phyloP scores from a whole-genome alignment of 1,139 yeast species.

The Torulaspora pretoriensis region DNA sequence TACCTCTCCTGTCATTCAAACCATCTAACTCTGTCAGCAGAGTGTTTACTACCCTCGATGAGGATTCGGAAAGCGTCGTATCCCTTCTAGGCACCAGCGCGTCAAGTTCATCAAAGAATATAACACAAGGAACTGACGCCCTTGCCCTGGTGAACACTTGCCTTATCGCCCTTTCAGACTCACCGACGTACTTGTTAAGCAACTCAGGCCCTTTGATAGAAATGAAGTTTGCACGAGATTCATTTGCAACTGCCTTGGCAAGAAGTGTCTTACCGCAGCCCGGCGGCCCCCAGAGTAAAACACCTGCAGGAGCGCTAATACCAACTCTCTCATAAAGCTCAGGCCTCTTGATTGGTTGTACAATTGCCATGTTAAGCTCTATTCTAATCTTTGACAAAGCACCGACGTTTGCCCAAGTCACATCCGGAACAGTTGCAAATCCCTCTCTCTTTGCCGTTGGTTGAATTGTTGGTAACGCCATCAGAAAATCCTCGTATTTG shows the following conservation, averaged over 20 bases:
- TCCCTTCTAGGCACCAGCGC: conserved; percentile 95
- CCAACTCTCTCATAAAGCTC: conserved; percentile 88
- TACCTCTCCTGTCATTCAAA: conserved; percentile 84
- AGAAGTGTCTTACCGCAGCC: conserved; percentile 96
- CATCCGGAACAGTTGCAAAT: conserved; percentile 97
- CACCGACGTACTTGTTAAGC: conserved; percentile 93
- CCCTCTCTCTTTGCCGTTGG: conserved; percentile 99
- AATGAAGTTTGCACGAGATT: conserved; percentile 90
- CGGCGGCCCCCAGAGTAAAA: conserved; percentile 97
- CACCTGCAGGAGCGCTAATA: conserved; percentile 96
- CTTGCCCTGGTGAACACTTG: conserved; percentile 93
- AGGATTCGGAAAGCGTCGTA: conserved; percentile 78
- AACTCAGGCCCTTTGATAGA: conserved; percentile 95
- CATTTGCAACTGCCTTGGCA: conserved; percentile 97
- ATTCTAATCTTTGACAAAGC: conserved; percentile 76
- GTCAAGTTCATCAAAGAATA: conserved; percentile 93
- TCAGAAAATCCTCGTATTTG: conserved; percentile 70
- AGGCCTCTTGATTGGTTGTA: conserved; percentile 92
- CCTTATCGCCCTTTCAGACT: conserved; percentile 88
- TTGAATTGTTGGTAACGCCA: conserved; percentile 87
- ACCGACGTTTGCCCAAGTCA: conserved; percentile 93
- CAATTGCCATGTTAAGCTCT: conserved; percentile 95
- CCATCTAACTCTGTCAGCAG: conserved; percentile 92
- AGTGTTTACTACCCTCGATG: conserved; percentile 92
- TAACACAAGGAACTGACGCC: conserved; percentile 92